Evolutionary conservation across 23 red algal genomes (phyloP).

Genomic region (Gracilaria vermiculophylla): DNA sequence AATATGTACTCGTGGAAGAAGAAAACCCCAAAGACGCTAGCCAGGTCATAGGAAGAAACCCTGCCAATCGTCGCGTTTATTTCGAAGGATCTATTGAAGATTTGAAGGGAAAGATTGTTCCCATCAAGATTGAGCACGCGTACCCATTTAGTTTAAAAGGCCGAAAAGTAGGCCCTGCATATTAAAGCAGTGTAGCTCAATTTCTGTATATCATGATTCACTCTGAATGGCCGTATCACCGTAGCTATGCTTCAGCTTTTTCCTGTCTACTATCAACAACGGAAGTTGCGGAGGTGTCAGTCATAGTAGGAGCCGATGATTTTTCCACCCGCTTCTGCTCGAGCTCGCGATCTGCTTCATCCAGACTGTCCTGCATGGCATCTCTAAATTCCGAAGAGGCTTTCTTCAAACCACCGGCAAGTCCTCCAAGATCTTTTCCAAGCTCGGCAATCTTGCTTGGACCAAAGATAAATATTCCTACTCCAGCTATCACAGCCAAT

Average conservation of each 20-base stretch:
- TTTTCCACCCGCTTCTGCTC: slow-evolving; percentile 40
- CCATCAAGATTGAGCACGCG: slow-evolving; percentile 58
- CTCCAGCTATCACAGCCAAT: slow-evolving; percentile 83
- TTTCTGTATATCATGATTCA: neutral
- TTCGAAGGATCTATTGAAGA: slow-evolving; percentile 66
- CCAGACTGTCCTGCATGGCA: slow-evolving; percentile 88
- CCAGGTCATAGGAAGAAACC: slow-evolving; percentile 73
- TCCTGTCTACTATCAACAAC: neutral
- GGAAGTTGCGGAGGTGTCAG: neutral
- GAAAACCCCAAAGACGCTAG: slow-evolving; percentile 23
- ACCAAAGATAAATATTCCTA: slow-evolving; percentile 87
- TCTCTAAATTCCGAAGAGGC: slow-evolving; percentile 88
- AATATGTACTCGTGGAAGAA: slow-evolving; percentile 64
- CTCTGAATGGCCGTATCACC: neutral
- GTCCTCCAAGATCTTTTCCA: slow-evolving; percentile 79
- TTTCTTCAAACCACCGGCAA: slow-evolving; percentile 91
- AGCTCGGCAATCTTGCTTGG: slow-evolving; percentile 83
- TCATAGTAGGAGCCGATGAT: neutral
- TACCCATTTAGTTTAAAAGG: slow-evolving; percentile 66
- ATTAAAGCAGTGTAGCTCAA: neutral
- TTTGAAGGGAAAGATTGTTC: slow-evolving; percentile 66
- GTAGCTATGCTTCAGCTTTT: slow-evolving; percentile 4
- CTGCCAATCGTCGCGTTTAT: slow-evolving; percentile 46
- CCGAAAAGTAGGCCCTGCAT: neutral
- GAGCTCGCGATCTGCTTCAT: slow-evolving; percentile 71